These are phyloP conservation scores for Geotrichum siamense DNA, from an alignment of 1,139 yeast genomes.

Conservation along the genomic window DNA sequence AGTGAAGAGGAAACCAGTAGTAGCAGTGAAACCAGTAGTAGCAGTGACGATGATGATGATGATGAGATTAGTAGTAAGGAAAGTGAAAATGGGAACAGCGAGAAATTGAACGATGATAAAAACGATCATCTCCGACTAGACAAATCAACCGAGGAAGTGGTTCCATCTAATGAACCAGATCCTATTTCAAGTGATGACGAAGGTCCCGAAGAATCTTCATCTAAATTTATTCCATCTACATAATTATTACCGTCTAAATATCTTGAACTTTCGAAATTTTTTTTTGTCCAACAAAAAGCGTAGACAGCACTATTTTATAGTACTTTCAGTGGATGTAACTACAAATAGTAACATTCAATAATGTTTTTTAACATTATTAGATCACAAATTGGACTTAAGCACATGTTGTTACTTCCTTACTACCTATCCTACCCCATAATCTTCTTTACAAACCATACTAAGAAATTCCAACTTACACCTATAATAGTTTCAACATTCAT, in stretches of 20 bases:
- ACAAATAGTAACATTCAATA: too few species aligned
- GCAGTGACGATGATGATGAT: constrained; percentile 4
- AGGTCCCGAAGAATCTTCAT: neutral
- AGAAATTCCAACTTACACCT: neutral
- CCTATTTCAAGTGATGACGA: neutral
- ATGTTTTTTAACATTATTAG: too few species aligned
- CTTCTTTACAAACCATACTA: neutral
- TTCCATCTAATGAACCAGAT: neutral
- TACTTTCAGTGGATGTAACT: too few species aligned
- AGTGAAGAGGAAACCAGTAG: constrained; percentile 10
- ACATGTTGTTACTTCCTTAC: neutral
- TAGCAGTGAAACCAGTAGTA: constrained; percentile 4
- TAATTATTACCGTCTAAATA: neutral
- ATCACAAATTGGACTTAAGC: neutral
- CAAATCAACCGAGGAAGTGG: too few species aligned
- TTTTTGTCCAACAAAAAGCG: neutral
- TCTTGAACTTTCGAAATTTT: neutral
- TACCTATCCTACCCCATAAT: too few species aligned
- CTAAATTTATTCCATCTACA: neutral
- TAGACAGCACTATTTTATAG: neutral
- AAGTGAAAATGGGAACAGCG: neutral
- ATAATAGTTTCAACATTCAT: neutral
- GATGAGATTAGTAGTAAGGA: neutral
- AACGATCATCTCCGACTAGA: too few species aligned
- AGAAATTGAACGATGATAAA: constrained; percentile 1